Evolutionary conservation across 1,139 yeast genomes (phyloP).

Genomic region (Suhomyces bribrorum): DNA sequence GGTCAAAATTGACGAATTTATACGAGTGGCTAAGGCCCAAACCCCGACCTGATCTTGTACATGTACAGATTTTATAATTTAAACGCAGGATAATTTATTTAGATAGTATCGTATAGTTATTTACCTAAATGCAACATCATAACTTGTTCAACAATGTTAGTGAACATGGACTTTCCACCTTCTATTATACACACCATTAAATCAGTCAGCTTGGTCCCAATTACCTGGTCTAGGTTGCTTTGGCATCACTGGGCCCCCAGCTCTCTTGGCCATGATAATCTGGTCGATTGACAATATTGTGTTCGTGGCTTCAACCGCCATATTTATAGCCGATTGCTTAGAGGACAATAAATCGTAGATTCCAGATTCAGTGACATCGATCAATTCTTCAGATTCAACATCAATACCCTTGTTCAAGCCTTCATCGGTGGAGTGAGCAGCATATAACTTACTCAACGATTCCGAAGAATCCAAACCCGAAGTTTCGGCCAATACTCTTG

Average conservation of each 20-base stretch:
- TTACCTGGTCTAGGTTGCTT: constrained; percentile 87
- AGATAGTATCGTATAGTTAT: not conserved
- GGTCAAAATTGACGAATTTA: constrained; percentile 58
- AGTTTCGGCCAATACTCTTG: constrained; percentile 91
- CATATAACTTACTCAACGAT: constrained; percentile 80
- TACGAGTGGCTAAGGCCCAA: constrained; percentile 44
- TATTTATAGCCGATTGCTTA: constrained; percentile 82
- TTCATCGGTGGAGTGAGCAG: constrained; percentile 70
- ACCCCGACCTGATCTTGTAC: too few relatives aligned
- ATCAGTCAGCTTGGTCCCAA: constrained; percentile 95
- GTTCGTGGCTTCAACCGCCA: constrained; percentile 94
- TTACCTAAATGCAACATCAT: not conserved
- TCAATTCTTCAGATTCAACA: constrained; percentile 27
- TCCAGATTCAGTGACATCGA: constrained; percentile 68
- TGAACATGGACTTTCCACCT: too few relatives aligned
- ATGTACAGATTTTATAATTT: too few relatives aligned
- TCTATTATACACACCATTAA: constrained; percentile 2
- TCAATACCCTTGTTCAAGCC: constrained; percentile 48
- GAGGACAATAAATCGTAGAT: constrained; percentile 80
- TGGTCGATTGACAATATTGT: constrained; percentile 90
- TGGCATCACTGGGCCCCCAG: constrained; percentile 96
- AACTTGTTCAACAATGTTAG: too few relatives aligned
- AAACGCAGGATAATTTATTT: not conserved
- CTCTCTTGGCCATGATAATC: constrained; percentile 91
- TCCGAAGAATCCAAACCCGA: constrained; percentile 92